Conservation (phyloP, 345 rosid species). For the Bruguiera sexangula region DNA sequence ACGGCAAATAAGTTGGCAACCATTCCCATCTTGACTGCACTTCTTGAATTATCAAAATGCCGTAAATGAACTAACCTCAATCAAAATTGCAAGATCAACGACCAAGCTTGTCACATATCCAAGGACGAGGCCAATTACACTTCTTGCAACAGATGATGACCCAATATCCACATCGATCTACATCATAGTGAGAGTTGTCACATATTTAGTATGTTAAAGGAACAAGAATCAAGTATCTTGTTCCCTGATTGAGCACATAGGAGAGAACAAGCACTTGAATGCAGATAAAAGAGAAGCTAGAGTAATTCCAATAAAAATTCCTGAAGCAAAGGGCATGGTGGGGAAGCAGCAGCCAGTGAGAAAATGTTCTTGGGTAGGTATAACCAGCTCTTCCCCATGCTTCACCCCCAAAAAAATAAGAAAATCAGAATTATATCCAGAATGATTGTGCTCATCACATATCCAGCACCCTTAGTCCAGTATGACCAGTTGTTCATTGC, state of each 20-base stretch:
- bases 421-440: neutral
- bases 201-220: neutral
- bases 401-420: neutral
- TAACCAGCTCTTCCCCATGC: neutral
- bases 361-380: neutral
- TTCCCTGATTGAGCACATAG: no score
- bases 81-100: constrained; percentile 87
- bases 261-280: no score
- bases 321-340: no score
- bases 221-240: constrained; percentile 6
- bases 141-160: constrained; percentile 92
- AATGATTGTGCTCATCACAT: neutral
- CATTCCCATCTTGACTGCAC: no score
- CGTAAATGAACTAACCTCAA: constrained; percentile 59
- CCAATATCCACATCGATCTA: constrained; percentile 98
- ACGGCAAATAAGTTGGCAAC: neutral
- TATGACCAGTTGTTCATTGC: neutral
- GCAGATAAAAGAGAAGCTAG: no score
- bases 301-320: no score
- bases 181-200: constrained; percentile 19
- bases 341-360: neutral
- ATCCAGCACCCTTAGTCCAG: neutral
- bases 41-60: neutral
- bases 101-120: constrained; percentile 95
- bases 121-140: constrained; percentile 88